Conservation (phyloP, 306 rosid species). For the Lathyrus oleraceus region DNA sequence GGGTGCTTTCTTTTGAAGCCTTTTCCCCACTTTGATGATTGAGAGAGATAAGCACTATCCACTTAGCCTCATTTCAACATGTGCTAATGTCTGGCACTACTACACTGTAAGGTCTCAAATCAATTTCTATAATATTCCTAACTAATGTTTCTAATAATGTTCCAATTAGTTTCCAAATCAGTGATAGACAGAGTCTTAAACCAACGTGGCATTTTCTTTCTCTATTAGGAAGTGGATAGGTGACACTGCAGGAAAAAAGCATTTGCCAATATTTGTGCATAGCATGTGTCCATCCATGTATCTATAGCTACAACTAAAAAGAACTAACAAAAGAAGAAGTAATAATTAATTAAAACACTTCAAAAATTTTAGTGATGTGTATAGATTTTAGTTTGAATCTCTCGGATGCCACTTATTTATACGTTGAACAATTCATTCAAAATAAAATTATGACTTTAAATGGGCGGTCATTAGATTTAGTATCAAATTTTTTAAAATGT, state of each 20-base stretch:
- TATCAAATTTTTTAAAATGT: too few relatives aligned
- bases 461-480: too few relatives aligned
- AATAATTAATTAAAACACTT: not conserved
- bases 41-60: conserved; percentile 8
- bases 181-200: conserved; percentile 31
- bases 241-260: conserved; percentile 16
- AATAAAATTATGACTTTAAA: too few relatives aligned
- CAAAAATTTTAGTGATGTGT: too few relatives aligned
- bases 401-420: too few relatives aligned
- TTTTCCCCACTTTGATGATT: conserved; percentile 36
- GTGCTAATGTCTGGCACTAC: conserved; percentile 38
- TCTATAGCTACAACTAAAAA: not conserved
- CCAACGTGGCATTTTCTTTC: conserved; percentile 19
- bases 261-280: conserved; percentile 10
- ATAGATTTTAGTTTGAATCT: too few relatives aligned
- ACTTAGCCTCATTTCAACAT: conserved; percentile 36
- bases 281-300: conserved; percentile 24
- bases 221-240: not conserved
- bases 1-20: conserved; percentile 32
- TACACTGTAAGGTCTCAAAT: not conserved
- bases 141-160: conserved; percentile 6
- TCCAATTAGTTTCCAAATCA: conserved; percentile 29
- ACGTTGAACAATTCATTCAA: too few relatives aligned
- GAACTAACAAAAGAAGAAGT: not conserved
- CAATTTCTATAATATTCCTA: conserved; percentile 16